Evolutionary conservation across 306 rosid species (phyloP).

Genomic region (Castanopsis chinensis): DNA sequence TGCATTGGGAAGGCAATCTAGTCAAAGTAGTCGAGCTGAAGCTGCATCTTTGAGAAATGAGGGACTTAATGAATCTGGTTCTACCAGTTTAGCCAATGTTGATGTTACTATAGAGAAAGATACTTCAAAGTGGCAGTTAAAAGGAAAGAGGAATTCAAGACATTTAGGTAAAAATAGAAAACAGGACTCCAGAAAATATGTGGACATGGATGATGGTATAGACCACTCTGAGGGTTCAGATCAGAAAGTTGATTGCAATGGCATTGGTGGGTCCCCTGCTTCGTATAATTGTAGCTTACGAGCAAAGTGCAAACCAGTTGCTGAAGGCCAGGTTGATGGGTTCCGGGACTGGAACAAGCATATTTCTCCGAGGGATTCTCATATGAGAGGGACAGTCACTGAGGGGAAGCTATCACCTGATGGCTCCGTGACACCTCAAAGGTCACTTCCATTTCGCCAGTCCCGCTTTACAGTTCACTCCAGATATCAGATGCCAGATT

Average conservation of each 20-base stretch:
- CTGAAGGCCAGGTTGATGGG: conserved; percentile 48
- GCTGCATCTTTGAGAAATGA: conserved; percentile 40
- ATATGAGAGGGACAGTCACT: conserved; percentile 27
- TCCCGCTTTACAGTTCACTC: conserved; percentile 72
- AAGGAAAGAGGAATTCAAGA: conserved; percentile 93
- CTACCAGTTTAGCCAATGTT: conserved; percentile 50
- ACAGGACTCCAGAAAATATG: conserved; percentile 50
- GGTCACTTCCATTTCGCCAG: conserved; percentile 81
- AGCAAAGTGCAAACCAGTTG: conserved; percentile 44
- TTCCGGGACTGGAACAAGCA: conserved; percentile 40
- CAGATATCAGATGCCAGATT: conserved; percentile 60
- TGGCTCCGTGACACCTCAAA: conserved; percentile 51
- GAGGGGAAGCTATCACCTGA: conserved; percentile 51
- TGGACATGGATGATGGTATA: conserved; percentile 45
- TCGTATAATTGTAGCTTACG: conserved; percentile 37
- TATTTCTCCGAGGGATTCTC: conserved; percentile 4
- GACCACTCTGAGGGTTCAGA: conserved; percentile 41
- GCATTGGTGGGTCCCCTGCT: conserved; percentile 26
- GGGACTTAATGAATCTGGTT: conserved; percentile 52
- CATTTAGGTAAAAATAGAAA: conserved; percentile 54
- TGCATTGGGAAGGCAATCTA: conserved; percentile 46
- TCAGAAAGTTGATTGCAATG: conserved; percentile 51
- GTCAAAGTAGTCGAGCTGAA: conserved; percentile 50
- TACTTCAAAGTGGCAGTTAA: conserved; percentile 89
- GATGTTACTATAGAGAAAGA: conserved; percentile 49